phyloP scores from a whole-genome alignment of 75 land plant genomes.

The Isoetes taiwanensis region DNA sequence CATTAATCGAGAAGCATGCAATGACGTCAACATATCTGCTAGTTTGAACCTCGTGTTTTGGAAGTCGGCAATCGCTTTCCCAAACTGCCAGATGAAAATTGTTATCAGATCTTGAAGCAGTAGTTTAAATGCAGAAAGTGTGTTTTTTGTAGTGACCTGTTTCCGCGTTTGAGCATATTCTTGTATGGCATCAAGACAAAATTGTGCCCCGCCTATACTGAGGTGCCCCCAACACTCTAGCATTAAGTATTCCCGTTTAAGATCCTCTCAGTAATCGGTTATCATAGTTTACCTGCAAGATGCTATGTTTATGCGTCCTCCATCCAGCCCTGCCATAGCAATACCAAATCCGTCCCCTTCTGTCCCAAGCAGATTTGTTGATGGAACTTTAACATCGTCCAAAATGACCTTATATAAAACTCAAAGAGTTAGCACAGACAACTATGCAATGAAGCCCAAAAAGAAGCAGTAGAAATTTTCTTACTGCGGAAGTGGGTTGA shows the following conservation, averaged over 20 bases:
- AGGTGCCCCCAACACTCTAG: not conserved
- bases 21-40: slow-evolving; percentile 26
- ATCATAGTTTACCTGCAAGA: slow-evolving; percentile 24
- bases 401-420: slow-evolving; percentile 15
- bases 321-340: slow-evolving; percentile 33
- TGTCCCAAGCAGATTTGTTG: slow-evolving; percentile 19
- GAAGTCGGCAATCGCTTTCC: slow-evolving; percentile 25
- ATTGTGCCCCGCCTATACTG: slow-evolving; percentile 33
- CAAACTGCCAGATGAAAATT: slow-evolving; percentile 15
- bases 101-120: not conserved
- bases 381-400: slow-evolving; percentile 31
- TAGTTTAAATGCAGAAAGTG: not conserved
- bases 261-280: not conserved
- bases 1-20: slow-evolving; percentile 35
- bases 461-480: not conserved
- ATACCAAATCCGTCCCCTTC: slow-evolving; percentile 29
- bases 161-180: slow-evolving; percentile 28
- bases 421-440: not conserved
- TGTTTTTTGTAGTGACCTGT: slow-evolving; percentile 11
- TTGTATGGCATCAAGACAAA: slow-evolving; percentile 27
- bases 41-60: slow-evolving; percentile 35
- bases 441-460: not conserved
- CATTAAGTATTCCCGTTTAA: not conserved
- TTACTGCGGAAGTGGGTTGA: slow-evolving; percentile 32
- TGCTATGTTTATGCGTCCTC: slow-evolving; percentile 35